These are phyloP conservation scores for Dactylellina cionopaga DNA, from an alignment of 2,329 filamentous ascomycete genomes.

Conservation along the genomic window DNA sequence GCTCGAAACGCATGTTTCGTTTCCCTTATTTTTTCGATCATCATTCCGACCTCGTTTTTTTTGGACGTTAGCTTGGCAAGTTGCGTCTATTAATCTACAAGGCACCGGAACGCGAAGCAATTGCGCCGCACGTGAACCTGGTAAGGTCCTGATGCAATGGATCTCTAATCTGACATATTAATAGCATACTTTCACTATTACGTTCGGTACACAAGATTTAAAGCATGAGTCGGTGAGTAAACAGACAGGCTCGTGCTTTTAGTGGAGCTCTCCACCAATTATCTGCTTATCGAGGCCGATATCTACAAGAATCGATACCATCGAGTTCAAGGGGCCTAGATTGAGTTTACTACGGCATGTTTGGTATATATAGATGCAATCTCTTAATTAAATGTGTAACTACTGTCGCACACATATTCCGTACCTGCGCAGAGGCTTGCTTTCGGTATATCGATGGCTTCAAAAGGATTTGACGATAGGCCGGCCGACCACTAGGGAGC, in stretches of 20 bases:
- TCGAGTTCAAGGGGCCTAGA: slow-evolving; percentile 18
- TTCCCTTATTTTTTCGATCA: slow-evolving; percentile 31
- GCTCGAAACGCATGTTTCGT: slow-evolving; percentile 46
- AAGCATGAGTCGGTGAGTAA: background rate
- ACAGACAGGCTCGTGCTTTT: background rate
- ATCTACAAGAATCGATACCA: slow-evolving; percentile 9
- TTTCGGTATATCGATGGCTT: slow-evolving; percentile 18
- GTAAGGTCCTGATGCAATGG: slow-evolving; percentile 48
- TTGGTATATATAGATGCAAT: slow-evolving; percentile 48
- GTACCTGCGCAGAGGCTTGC: slow-evolving; percentile 46
- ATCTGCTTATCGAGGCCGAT: slow-evolving; percentile 8
- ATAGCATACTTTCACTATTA: slow-evolving; percentile 30
- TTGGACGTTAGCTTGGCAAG: background rate
- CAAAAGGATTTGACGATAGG: slow-evolving; percentile 15
- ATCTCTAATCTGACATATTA: slow-evolving; percentile 48
- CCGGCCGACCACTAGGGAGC: background rate
- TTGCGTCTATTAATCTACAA: too few species aligned
- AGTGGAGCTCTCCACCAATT: slow-evolving; percentile 38
- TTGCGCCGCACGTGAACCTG: slow-evolving; percentile 52
- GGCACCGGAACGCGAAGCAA: slow-evolving; percentile 41
- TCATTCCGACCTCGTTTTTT: background rate
- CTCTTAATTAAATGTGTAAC: slow-evolving; percentile 17
- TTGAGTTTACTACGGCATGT: slow-evolving; percentile 36
- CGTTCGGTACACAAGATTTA: slow-evolving; percentile 34
- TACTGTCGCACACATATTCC: slow-evolving; percentile 30